Evolutionary conservation across 1,284 basidiomycete genomes (phyloP), one percentile per base, ranked within the genome.

Genomic region (Papiliotrema laurentii): DNA sequence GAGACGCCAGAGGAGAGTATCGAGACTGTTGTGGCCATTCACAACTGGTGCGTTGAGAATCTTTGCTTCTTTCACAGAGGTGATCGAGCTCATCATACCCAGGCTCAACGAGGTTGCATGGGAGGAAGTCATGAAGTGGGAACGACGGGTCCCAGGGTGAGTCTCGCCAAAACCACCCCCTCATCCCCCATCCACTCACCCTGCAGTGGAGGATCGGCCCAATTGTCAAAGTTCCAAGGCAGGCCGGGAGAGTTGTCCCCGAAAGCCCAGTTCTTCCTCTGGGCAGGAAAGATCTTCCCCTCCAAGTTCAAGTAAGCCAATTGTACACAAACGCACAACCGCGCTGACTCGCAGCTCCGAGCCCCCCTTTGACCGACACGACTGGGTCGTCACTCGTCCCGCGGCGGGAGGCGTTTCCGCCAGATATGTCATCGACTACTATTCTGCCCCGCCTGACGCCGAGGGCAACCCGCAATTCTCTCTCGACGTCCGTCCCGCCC

Each of bases 31-130:
- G 96, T 98, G 33, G 84, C 91, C 49, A 97, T 98, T 33, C 96
- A 99, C 73, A 99, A 99, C 69, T 97, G 93, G 63, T 73, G 98
- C 71, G 98, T 98, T 65, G 96, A 98, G 75, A n/a, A n/a, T n/a
- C n/a, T n/a, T n/a, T n/a, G 34, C 9, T 10, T 11, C 34, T 18
- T 36, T 11, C 81, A 86, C 6, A 36, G 92, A 94, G 70, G 90
- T 84, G 38, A 96, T 98, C 89, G 94, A 98, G 31, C 84, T 91
- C 48, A 97, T 98, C 34, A 94, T 98, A 73, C 98, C 98, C 69
- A 97, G 93, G 63, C 73, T 98, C 71, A 98, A 99, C 65, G 96
- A 98, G 75, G 80, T 85, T 64, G 96, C 94, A 5, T 99, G 96
- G 96, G 76, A 84, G 51, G 90, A 98, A 74, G 93, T 99, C 16